Evolutionary conservation across 2,329 filamentous ascomycete species (phyloP).

Genomic region (Phoma sp.): DNA sequence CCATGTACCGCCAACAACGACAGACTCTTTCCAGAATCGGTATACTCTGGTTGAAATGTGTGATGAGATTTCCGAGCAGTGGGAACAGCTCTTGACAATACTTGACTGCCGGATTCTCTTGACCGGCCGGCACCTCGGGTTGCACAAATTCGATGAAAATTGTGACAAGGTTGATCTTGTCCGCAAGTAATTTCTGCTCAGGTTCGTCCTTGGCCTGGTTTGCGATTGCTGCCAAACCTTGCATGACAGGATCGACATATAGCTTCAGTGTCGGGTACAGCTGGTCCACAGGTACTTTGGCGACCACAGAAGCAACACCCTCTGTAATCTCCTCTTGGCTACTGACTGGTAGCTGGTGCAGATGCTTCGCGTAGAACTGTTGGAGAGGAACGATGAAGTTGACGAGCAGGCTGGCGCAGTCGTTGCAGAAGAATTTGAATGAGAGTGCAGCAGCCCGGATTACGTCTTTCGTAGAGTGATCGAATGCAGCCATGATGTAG

Average conservation of each 20-base stretch:
- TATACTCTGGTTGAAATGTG: slow-evolving; percentile 83
- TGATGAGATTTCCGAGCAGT: slow-evolving; percentile 82
- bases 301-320: slow-evolving; percentile 89
- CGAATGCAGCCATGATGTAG: slow-evolving; percentile 93
- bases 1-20: slow-evolving; percentile 95
- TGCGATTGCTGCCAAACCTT: slow-evolving; percentile 83
- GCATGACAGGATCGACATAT: slow-evolving; percentile 90
- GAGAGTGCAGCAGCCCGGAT: slow-evolving; percentile 89
- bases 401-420: slow-evolving; percentile 87
- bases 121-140: slow-evolving; percentile 71
- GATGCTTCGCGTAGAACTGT: slow-evolving; percentile 86
- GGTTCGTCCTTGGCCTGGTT: slow-evolving; percentile 83
- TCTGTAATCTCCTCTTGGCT: slow-evolving; percentile 98
- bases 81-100: slow-evolving; percentile 96
- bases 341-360: slow-evolving; percentile 81
- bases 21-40: slow-evolving; percentile 94
- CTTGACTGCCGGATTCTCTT: slow-evolving; percentile 89
- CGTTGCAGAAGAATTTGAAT: slow-evolving; percentile 96
- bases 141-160: slow-evolving; percentile 82
- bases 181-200: slow-evolving; percentile 84
- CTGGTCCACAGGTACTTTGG: slow-evolving; percentile 80
- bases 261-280: slow-evolving; percentile 86
- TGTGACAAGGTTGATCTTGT: slow-evolving; percentile 90
- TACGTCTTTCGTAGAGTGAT: slow-evolving; percentile 87
- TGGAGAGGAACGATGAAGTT: slow-evolving; percentile 86